Evolutionary conservation across 257 asterid genomes (phyloP), one percentile per base, ranked within the genome.

Genomic region (Solanum etuberosum): DNA sequence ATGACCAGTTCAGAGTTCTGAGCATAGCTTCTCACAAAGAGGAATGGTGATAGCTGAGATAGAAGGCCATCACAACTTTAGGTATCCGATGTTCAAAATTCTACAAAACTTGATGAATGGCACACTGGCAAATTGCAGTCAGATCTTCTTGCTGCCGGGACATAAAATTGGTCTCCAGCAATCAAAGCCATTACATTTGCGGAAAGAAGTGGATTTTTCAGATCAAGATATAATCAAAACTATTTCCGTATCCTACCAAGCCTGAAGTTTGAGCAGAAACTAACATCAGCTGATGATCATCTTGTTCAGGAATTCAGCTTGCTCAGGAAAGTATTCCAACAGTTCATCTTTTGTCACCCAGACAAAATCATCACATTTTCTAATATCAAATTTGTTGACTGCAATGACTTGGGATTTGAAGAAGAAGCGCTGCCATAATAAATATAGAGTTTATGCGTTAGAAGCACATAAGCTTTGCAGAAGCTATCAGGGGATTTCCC

Each of bases 331-430:
- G 91, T 92, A 92, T 91, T 96, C 98, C 94, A 97, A 67, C 23
- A 97, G 86, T 73, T 96, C 99, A 78, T 70, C 83, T 76, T 85
- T 97, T 1, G 98, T 95, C 83, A 91, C 99, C 99, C 99, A 97
- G 38, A 90, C 93, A 77, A 91, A 93, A 91, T 97, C 98, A 59
- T 96, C 94, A 65, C 98, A 95, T 73, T 86, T 90, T 21, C 83
- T 86, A 35, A 95, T 72, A 71, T 90, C 83, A 63, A 91, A 90
- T 92, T 94, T 94, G 94, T 90, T 90, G 87, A 94, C 76, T 9
- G 94, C 96, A 5, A 95, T 93, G 88, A 95, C 98, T 97, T 96
- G 99, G 83, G 98, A 96, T 90, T 97, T 97, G 74, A 97, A 97
- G 92, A 95, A 96, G 94, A 96, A 97, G 34, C 91, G 96, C 98